These are phyloP conservation scores for Podospora sp. DNA, from an alignment of 495 filamentous ascomycete genomes.

Conservation along the genomic window DNA sequence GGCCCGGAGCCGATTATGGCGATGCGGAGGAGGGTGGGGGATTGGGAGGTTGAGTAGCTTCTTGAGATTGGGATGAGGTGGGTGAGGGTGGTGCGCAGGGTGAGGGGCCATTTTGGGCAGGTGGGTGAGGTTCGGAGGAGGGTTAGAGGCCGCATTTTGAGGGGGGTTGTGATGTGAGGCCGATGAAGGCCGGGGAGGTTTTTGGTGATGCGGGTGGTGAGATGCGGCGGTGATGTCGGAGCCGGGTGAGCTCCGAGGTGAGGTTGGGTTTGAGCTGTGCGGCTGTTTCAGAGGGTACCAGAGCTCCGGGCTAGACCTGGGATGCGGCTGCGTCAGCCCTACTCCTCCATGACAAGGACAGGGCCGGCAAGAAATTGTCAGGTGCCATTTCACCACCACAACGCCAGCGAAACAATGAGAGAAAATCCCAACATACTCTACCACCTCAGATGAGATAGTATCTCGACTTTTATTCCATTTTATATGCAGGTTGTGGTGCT, in stretches of 20 bases:
- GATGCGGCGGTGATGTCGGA: not conserved
- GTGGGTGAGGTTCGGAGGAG: not conserved
- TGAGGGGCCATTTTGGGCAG: conserved; percentile 9
- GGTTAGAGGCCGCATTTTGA: not conserved
- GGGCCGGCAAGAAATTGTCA: too few relatives aligned
- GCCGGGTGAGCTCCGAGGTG: conserved; percentile 2
- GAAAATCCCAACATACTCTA: too few relatives aligned
- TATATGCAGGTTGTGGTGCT: too few relatives aligned
- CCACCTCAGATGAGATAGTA: too few relatives aligned
- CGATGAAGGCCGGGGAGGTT: not conserved
- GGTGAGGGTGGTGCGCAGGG: conserved; percentile 12
- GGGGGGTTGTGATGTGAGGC: not conserved
- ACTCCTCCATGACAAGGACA: too few relatives aligned
- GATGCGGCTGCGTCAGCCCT: not conserved
- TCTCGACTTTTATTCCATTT: too few relatives aligned
- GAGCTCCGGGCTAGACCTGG: not conserved
- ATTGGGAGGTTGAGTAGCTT: conserved; percentile 22
- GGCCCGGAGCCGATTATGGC: conserved; percentile 94
- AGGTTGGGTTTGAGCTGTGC: not conserved
- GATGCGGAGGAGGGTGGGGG: conserved; percentile 66
- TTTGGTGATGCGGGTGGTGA: not conserved
- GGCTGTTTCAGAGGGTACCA: not conserved
- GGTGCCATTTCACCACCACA: too few relatives aligned
- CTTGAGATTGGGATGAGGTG: conserved; percentile 26
- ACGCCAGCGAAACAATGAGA: too few relatives aligned